Conservation (phyloP, 345 rosid genomes). For the Cardamine occulta region DNA sequence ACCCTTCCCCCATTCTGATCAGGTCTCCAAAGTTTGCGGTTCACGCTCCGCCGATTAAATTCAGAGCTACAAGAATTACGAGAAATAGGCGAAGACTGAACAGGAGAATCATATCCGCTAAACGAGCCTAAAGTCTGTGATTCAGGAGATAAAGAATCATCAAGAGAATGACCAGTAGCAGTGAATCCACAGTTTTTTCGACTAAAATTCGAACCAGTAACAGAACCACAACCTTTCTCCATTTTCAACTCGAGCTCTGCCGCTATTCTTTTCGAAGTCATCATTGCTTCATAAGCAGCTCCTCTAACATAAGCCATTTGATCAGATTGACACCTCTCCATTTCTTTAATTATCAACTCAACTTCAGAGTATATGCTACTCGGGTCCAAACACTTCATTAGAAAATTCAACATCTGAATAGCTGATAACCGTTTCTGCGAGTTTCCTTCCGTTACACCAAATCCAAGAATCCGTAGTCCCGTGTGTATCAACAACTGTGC, state of each 20-base stretch:
- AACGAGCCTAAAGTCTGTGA: constrained; percentile 61
- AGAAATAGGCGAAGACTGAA: constrained; percentile 62
- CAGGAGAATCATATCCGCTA: constrained; percentile 49
- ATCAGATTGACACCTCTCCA: constrained; percentile 86
- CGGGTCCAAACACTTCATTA: constrained; percentile 82
- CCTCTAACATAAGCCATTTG: constrained; percentile 89
- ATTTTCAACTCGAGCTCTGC: constrained; percentile 58
- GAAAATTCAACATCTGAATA: constrained; percentile 83
- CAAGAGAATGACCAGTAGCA: constrained; percentile 51
- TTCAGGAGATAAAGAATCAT: constrained; percentile 67
- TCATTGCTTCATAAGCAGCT: constrained; percentile 89
- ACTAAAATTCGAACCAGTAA: constrained; percentile 64
- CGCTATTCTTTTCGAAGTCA: constrained; percentile 71
- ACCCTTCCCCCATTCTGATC: constrained; percentile 48
- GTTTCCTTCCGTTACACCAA: constrained; percentile 66
- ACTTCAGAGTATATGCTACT: constrained; percentile 81
- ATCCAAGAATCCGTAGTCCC: constrained; percentile 62
- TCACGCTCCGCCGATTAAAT: constrained; percentile 65
- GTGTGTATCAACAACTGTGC: constrained; percentile 79
- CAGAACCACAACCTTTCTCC: constrained; percentile 64
- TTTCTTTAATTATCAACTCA: constrained; percentile 66
- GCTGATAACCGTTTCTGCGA: constrained; percentile 88
- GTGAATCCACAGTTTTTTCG: constrained; percentile 40
- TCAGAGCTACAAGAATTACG: constrained; percentile 45
- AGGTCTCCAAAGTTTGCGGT: constrained; percentile 51